These are phyloP conservation scores for Alternaria sp. DNA, from an alignment of 2,329 filamentous ascomycete genomes.

Conservation along the genomic window DNA sequence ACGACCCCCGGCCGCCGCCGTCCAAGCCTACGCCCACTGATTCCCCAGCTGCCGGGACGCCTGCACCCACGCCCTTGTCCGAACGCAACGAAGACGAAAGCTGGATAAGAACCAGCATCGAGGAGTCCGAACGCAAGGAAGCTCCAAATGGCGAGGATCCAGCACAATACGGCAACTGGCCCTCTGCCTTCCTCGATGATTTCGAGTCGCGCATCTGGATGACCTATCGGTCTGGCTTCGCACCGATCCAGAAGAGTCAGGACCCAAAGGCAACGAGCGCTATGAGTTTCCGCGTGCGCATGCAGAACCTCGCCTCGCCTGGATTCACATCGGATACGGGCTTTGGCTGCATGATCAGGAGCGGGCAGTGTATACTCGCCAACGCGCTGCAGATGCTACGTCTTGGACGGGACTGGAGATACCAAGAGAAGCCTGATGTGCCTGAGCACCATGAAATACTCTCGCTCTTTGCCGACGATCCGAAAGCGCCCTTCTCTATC, in stretches of 20 bases:
- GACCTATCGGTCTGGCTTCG: constrained; percentile 90
- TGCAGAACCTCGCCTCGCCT: constrained; percentile 81
- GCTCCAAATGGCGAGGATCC: constrained; percentile 44
- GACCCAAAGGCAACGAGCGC: constrained; percentile 73
- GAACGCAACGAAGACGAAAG: constrained; percentile 46
- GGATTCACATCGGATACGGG: constrained; percentile 94
- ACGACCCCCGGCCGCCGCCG: constrained; percentile 50
- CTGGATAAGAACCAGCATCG: constrained; percentile 72
- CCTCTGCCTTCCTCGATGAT: constrained; percentile 82
- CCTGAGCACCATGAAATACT: constrained; percentile 74
- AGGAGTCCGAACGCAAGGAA: constrained; percentile 72
- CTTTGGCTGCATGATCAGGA: constrained; percentile 99
- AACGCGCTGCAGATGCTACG: constrained; percentile 78
- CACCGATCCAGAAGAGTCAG: constrained; percentile 77
- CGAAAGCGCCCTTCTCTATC: constrained; percentile 87
- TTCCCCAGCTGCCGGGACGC: constrained; percentile 24
- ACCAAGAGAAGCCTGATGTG: constrained; percentile 57
- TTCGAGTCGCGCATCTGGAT: constrained; percentile 95
- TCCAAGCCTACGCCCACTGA: constrained; percentile 29
- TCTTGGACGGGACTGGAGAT: constrained; percentile 86
- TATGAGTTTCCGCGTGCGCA: constrained; percentile 82
- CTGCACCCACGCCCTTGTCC: constrained; percentile 30
- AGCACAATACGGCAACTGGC: constrained; percentile 70
- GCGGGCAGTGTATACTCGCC: constrained; percentile 89
- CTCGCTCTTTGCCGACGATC: constrained; percentile 84